Conservation (phyloP, 1,284 basidiomycete species). For the Ceratobasidium theobromae region DNA sequence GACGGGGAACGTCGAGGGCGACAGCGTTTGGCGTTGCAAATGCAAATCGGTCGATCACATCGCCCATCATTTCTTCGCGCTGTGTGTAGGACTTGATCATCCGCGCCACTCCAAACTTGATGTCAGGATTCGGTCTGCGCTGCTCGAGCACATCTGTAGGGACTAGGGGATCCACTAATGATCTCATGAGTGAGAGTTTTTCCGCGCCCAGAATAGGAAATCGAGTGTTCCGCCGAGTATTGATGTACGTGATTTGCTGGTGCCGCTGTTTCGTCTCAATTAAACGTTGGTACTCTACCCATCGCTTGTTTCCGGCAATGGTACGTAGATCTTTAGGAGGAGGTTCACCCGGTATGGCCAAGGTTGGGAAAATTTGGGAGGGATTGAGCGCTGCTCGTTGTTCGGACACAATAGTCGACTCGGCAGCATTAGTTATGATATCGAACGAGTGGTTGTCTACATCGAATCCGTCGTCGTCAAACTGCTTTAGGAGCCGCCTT, state of each 20-base stretch:
- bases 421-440: constrained; percentile 40
- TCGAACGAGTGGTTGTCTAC: constrained; percentile 43
- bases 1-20: constrained; percentile 69
- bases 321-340: constrained; percentile 74
- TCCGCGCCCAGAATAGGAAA: constrained; percentile 69
- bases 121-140: constrained; percentile 41
- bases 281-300: constrained; percentile 58
- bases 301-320: constrained; percentile 68
- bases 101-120: constrained; percentile 46
- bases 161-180: constrained; percentile 53
- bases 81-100: constrained; percentile 65
- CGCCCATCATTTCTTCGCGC: constrained; percentile 59
- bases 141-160: constrained; percentile 56
- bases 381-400: constrained; percentile 67
- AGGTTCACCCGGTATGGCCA: constrained; percentile 57
- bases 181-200: constrained; percentile 51
- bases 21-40: constrained; percentile 83
- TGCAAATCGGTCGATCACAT: constrained; percentile 71
- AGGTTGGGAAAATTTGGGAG: constrained; percentile 61
- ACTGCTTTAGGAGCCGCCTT: constrained; percentile 63
- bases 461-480: constrained; percentile 62
- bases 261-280: constrained; percentile 61
- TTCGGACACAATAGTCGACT: constrained; percentile 55
- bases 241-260: constrained; percentile 72
- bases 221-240: constrained; percentile 68